Conservation (phyloP, 306 rosid genomes). For the Vigna trinervia region DNA sequence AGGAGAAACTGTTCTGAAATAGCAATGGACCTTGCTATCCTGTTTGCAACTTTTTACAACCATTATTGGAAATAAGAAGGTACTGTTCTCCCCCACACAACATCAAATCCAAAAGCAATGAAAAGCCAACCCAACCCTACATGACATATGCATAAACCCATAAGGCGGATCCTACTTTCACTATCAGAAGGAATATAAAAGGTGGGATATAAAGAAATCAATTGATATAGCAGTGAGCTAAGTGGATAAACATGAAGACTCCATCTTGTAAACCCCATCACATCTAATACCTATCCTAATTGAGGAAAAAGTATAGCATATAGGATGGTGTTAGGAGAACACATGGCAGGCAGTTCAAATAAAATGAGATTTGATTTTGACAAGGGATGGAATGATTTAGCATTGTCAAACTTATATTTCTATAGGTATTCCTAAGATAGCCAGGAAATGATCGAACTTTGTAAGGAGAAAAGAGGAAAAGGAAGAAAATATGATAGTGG, state of each 20-base stretch:
- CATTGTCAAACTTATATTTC: slow-evolving; percentile 60
- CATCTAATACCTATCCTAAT: slow-evolving; percentile 50
- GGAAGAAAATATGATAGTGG: slow-evolving; percentile 62
- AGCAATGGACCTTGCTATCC: slow-evolving; percentile 40
- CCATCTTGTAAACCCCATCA: slow-evolving; percentile 44
- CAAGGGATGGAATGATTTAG: slow-evolving; percentile 44
- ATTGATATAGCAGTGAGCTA: slow-evolving; percentile 42
- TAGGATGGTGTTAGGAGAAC: slow-evolving; percentile 54
- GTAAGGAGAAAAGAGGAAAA: slow-evolving; percentile 50
- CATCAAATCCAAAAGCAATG: slow-evolving; percentile 54
- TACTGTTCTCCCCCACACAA: slow-evolving; percentile 50
- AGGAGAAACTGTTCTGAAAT: slow-evolving; percentile 48
- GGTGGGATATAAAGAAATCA: slow-evolving; percentile 41
- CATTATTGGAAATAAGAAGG: slow-evolving; percentile 54
- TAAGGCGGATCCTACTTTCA: slow-evolving; percentile 49
- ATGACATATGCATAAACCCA: slow-evolving; percentile 45
- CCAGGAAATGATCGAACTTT: slow-evolving; percentile 52
- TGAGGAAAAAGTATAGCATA: slow-evolving; percentile 29
- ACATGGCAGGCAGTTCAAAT: slow-evolving; percentile 63
- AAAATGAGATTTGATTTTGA: slow-evolving; percentile 59
- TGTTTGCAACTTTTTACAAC: slow-evolving; percentile 45
- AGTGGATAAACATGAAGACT: slow-evolving; percentile 59
- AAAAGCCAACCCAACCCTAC: slow-evolving; percentile 51
- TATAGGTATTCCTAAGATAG: slow-evolving; percentile 53
- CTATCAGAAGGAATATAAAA: slow-evolving; percentile 46